Conservation (phyloP, 306 rosid genomes). For the Purshia tridentata region DNA sequence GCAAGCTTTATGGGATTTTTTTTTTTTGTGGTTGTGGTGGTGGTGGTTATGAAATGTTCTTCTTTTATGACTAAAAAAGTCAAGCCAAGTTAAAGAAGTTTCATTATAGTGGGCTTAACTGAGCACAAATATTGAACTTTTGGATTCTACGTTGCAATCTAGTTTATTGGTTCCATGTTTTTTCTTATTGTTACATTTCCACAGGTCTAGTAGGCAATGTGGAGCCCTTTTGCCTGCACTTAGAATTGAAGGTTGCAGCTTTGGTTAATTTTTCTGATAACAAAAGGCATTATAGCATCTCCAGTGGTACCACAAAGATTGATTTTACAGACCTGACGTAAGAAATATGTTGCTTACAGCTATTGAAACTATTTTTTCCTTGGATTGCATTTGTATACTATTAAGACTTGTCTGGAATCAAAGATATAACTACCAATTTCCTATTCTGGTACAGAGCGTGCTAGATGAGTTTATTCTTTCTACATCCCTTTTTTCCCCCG, state of each 20-base stretch:
- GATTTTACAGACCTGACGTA: conserved; percentile 81
- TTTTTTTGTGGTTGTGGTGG: too few species aligned
- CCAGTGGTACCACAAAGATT: conserved; percentile 32
- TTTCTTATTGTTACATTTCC: conserved; percentile 8
- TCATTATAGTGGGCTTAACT: conserved; percentile 2
- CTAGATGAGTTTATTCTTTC: background rate
- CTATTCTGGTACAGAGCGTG: background rate
- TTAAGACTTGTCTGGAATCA: background rate
- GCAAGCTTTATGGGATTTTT: background rate
- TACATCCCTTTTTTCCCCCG: background rate
- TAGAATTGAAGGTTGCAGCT: conserved; percentile 36
- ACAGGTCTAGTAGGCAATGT: conserved; percentile 40
- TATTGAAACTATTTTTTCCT: conserved; percentile 10
- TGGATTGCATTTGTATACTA: conserved; percentile 11
- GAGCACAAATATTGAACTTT: background rate
- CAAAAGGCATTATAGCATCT: conserved; percentile 47
- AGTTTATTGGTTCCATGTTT: background rate
- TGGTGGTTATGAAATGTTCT: conserved; percentile 1
- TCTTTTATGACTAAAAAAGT: background rate
- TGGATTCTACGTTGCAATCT: background rate
- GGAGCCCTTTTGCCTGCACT: conserved; percentile 20
- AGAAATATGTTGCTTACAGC: conserved; percentile 29
- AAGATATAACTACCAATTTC: background rate
- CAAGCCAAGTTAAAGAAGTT: conserved; percentile 9
- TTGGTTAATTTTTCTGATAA: conserved; percentile 35